These are phyloP conservation scores for Scleromitrula shiraiana DNA, from an alignment of 2,329 filamentous ascomycete genomes.

Conservation along the genomic window DNA sequence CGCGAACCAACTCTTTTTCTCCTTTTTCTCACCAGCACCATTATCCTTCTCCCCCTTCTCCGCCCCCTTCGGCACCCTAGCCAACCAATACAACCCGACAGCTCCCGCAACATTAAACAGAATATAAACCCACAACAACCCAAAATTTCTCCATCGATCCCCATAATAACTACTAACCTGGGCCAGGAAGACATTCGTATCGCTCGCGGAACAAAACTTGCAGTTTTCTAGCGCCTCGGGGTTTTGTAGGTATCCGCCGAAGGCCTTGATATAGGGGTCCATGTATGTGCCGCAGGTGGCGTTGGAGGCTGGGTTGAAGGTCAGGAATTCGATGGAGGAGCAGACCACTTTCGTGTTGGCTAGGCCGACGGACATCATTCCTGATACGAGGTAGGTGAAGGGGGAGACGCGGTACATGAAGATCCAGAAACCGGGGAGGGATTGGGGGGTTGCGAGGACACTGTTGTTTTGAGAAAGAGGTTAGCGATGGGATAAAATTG, in stretches of 20 bases:
- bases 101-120: constrained; percentile 46
- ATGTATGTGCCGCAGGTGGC: constrained; percentile 55
- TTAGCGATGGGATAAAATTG: no score
- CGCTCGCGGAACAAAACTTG: constrained; percentile 43
- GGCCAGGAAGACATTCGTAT: constrained; percentile 46
- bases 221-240: constrained; percentile 41
- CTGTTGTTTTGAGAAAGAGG: constrained; percentile 27
- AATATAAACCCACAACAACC: constrained; percentile 39
- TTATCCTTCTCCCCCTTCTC: constrained; percentile 13
- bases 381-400: constrained; percentile 72
- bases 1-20: constrained; percentile 4
- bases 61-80: constrained; percentile 37
- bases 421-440: constrained; percentile 69
- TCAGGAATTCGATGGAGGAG: constrained; percentile 58
- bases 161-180: constrained; percentile 44
- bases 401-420: constrained; percentile 81
- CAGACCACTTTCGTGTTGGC: constrained; percentile 61
- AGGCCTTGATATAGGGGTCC: constrained; percentile 36
- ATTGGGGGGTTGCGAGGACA: constrained; percentile 57
- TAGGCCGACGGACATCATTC: constrained; percentile 62
- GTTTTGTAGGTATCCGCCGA: constrained; percentile 49
- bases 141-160: constrained; percentile 62
- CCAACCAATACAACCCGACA: constrained; percentile 46
- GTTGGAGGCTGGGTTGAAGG: constrained; percentile 53
- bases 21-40: neutral